Percentiles rank a stretch among this genome's conserved stretches.
Conservation (phyloP, 345 rosid species). For the Abelmoschus esculentus region DNA sequence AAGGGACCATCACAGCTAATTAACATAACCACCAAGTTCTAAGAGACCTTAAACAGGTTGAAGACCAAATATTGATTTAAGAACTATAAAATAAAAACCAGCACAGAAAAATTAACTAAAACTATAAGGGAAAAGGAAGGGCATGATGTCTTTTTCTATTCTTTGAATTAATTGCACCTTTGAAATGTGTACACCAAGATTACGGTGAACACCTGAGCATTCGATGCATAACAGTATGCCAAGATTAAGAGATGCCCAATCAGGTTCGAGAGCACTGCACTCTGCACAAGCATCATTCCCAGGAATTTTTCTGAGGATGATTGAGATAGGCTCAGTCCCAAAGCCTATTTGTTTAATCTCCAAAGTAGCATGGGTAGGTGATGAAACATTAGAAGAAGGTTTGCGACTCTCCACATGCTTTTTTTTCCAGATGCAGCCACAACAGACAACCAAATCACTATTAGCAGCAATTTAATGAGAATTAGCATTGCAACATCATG, state of each 20-base stretch:
- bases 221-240: slow-evolving; percentile 77
- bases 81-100: not conserved
- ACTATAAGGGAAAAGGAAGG: not conserved
- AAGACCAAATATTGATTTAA: not conserved
- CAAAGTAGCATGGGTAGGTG: slow-evolving; percentile 17
- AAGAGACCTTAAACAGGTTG: not conserved
- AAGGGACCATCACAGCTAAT: no score
- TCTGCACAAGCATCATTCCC: slow-evolving; percentile 84
- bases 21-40: no score
- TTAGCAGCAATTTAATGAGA: slow-evolving; percentile 2
- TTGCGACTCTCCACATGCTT: slow-evolving; percentile 26
- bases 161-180: slow-evolving; percentile 42
- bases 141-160: not conserved
- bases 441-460: slow-evolving; percentile 15
- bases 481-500: not conserved
- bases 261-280: slow-evolving; percentile 67
- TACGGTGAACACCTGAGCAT: slow-evolving; percentile 88
- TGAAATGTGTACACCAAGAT: slow-evolving; percentile 88
- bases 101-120: slow-evolving; percentile 3
- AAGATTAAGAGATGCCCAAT: slow-evolving; percentile 93
- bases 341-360: slow-evolving; percentile 23
- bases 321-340: slow-evolving; percentile 36
- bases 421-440: slow-evolving; percentile 36
- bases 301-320: slow-evolving; percentile 50
- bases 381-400: slow-evolving; percentile 24